Percentiles rank a stretch among this genome's conserved stretches.
Evolutionary conservation across 2,329 filamentous ascomycete genomes (phyloP).

Genomic region (Boeremia lycopersici): DNA sequence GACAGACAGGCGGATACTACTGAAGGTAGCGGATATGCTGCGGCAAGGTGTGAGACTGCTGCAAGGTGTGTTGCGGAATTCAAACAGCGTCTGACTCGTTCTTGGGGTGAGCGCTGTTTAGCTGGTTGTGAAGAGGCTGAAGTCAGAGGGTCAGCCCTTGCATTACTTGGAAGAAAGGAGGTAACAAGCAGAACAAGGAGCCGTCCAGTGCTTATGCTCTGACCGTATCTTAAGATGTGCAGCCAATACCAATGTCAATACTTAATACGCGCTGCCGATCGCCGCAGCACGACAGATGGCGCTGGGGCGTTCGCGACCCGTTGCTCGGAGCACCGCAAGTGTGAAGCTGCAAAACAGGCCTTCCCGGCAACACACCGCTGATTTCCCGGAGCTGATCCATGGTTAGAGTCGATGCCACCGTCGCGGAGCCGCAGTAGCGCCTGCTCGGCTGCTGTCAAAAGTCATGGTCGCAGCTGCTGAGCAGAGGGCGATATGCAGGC

Average conservation of each 20-base stretch:
- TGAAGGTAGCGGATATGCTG: conserved; percentile 31
- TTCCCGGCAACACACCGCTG: conserved; percentile 40
- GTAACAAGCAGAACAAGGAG: conserved; percentile 34
- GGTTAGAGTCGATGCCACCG: conserved; percentile 20
- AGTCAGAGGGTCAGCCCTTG: conserved; percentile 42
- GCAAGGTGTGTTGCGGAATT: conserved; percentile 43
- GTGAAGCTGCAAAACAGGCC: conserved; percentile 41
- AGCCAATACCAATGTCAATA: conserved; percentile 34
- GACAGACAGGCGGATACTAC: conserved; percentile 39
- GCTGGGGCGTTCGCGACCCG: conserved; percentile 27
- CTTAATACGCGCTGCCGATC: conserved; percentile 32
- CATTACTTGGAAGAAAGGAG: conserved; percentile 41
- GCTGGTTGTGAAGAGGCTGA: conserved; percentile 26
- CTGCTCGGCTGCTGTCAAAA: conserved; percentile 29
- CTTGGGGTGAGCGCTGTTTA: conserved; percentile 29
- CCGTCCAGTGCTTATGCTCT: conserved; percentile 25
- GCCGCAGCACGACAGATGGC: conserved; percentile 30
- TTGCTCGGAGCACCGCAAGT: conserved; percentile 18
- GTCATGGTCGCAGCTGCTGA: conserved; percentile 19
- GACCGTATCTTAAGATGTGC: conserved; percentile 34
- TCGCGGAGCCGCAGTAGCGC: conserved; percentile 30
- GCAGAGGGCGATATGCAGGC: conserved; percentile 25
- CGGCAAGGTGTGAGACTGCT: conserved; percentile 24
- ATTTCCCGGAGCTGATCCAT: conserved; percentile 21
- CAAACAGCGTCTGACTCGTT: conserved; percentile 39